phyloP scores from a whole-genome alignment of 768 basidiomycete genomes.

The Boletellus sp. region DNA sequence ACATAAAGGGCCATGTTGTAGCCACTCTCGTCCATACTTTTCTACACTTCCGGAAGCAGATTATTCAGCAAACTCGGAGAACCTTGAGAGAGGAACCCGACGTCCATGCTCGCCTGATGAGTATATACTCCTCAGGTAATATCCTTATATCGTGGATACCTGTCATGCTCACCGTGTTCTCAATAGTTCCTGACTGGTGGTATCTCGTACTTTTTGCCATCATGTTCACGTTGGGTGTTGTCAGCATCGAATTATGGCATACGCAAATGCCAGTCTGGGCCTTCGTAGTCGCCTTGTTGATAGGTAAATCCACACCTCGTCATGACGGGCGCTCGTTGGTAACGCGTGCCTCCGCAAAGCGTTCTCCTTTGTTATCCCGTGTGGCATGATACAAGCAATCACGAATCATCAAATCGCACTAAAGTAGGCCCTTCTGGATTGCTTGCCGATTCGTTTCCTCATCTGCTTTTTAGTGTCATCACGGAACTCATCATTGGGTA shows the following conservation, averaged over 20 bases:
- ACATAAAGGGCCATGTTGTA: conserved; percentile 2
- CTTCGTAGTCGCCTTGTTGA: conserved; percentile 65
- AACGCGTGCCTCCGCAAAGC: conserved; percentile 21
- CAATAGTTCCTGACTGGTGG: conserved; percentile 82
- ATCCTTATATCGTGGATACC: not conserved
- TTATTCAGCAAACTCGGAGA: conserved; percentile 65
- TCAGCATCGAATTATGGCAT: conserved; percentile 72
- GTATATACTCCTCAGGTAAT: conserved; percentile 50
- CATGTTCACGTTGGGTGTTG: conserved; percentile 66
- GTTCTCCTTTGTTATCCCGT: conserved; percentile 46
- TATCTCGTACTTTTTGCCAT: conserved; percentile 64
- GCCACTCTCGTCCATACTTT: conserved; percentile 32
- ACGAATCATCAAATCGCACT: conserved; percentile 77
- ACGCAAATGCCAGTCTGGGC: conserved; percentile 65
- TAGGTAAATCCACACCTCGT: conserved; percentile 32
- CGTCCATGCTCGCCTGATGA: conserved; percentile 82
- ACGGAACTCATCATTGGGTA: conserved; percentile 75
- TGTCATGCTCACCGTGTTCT: not conserved
- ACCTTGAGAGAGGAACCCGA: conserved; percentile 77
- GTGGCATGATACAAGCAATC: conserved; percentile 63
- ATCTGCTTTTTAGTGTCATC: conserved; percentile 47
- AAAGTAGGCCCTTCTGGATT: conserved; percentile 30
- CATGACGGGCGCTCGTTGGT: not conserved
- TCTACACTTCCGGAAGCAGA: conserved; percentile 76
- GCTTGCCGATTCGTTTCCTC: not conserved